Conservation (phyloP, 2,329 filamentous ascomycete species). For the Xylaria arbuscula region DNA sequence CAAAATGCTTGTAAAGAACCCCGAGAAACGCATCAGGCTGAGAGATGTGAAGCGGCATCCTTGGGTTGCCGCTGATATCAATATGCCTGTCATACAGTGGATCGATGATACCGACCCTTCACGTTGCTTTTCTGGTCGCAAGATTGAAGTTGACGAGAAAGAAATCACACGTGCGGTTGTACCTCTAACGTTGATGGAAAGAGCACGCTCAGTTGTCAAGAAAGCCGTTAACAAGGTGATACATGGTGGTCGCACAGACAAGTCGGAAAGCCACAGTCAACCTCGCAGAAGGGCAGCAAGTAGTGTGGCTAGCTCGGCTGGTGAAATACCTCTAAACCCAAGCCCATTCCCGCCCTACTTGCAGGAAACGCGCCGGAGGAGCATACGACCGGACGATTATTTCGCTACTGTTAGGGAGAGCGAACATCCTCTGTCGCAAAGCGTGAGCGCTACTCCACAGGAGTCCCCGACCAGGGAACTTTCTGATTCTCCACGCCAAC, state of each 20-base stretch:
- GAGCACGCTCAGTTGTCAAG: conserved; percentile 81
- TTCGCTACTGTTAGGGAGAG: conserved; percentile 60
- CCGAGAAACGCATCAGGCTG: conserved; percentile 85
- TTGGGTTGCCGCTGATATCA: conserved; percentile 85
- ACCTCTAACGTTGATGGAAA: conserved; percentile 86
- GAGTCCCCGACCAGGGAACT: conserved; percentile 52
- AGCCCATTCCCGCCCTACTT: conserved; percentile 65
- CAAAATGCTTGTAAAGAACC: conserved; percentile 88
- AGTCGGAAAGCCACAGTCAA: conserved; percentile 65
- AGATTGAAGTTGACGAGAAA: conserved; percentile 90
- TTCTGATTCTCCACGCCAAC: conserved; percentile 51
- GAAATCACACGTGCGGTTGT: conserved; percentile 93
- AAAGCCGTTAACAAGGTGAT: conserved; percentile 73
- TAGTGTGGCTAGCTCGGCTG: conserved; percentile 72
- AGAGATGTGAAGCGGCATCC: conserved; percentile 93
- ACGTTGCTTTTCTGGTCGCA: conserved; percentile 79
- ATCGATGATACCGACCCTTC: conserved; percentile 94
- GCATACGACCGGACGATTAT: conserved; percentile 66
- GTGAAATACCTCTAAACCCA: conserved; percentile 61
- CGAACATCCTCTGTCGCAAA: conserved; percentile 81
- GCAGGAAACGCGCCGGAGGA: conserved; percentile 64
- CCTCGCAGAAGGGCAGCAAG: conserved; percentile 68
- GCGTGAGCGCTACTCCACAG: conserved; percentile 76
- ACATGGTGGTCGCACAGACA: conserved; percentile 68
- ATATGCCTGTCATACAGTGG: conserved; percentile 77